Evolutionary conservation across 306 rosid species (phyloP), one percentile per base, ranked within the genome.

Genomic region (Cucumis hystrix): DNA sequence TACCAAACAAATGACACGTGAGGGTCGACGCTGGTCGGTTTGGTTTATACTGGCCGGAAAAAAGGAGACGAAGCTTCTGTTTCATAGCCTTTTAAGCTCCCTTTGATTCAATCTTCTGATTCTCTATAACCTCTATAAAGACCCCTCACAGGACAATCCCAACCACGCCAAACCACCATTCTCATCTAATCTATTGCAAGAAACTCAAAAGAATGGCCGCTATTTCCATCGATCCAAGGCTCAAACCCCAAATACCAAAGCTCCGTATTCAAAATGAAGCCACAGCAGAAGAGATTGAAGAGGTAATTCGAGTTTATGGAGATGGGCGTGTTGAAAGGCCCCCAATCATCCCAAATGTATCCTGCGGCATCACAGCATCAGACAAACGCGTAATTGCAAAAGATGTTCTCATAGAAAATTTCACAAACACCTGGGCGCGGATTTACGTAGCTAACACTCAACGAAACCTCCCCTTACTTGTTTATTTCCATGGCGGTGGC

Each of bases 401-500:
- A 80, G 96, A 94, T 74, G 80, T 85, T 77, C 56, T 79, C 47
- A 85, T 94, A 85, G 88, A 87, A 79, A 92, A 79, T 76, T 82
- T 76, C 43, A 79, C 85, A 64, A 82, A 87, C 55, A 61, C 86
- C 47, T 89, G 97, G 97, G 90, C 85, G 65, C 96, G 97, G 28
- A 74, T 92, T 14, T 90, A 90, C 52, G 82, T 85, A 30, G 86
- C 93, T 7, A 84, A 59, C 79, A 78, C 35, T 52, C 77, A 77
- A 7, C 12, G 77, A 57, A 77, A 68, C 74, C 82, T 82, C 73
- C 91, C 96, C 14, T 56, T 90, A 84, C 75, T 94, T 62, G 83
- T 94, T 68, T 94, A 90, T 84, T 94, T 92, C 84, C 97, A 94
- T 37, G 96, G 97, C 20, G 96, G 97, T 23, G 98, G 98, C n/a